Conservation (phyloP, 2,329 filamentous ascomycete species). For the Tolypocladium paradoxum region DNA sequence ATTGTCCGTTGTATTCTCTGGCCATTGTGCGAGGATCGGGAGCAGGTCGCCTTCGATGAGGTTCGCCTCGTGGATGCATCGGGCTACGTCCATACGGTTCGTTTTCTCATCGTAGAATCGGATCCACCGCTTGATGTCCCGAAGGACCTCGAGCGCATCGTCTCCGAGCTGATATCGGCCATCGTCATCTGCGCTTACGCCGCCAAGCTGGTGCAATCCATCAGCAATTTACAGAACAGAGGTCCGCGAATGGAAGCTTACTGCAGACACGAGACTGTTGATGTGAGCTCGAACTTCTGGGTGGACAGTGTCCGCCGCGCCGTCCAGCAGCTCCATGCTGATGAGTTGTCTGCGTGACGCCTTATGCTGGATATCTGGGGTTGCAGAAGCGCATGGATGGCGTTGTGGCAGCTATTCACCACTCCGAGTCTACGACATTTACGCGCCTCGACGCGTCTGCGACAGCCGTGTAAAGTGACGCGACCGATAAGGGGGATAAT, state of each 20-base stretch:
- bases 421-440: slow-evolving; percentile 1
- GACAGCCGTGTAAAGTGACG: neutral
- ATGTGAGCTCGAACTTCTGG: slow-evolving; percentile 89
- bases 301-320: slow-evolving; percentile 57
- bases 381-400: neutral
- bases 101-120: slow-evolving; percentile 88
- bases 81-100: slow-evolving; percentile 87
- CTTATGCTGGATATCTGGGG: neutral
- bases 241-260: slow-evolving; percentile 34
- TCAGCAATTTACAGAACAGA: slow-evolving; percentile 7
- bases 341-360: neutral
- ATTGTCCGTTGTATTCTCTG: slow-evolving; percentile 60
- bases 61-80: slow-evolving; percentile 86
- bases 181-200: slow-evolving; percentile 66
- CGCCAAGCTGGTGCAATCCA: slow-evolving; percentile 56
- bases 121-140: slow-evolving; percentile 91
- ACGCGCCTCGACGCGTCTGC: slow-evolving; percentile 14
- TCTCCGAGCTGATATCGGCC: slow-evolving; percentile 83
- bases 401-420: neutral
- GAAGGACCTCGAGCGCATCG: slow-evolving; percentile 81
- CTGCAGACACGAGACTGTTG: slow-evolving; percentile 86
- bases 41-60: slow-evolving; percentile 83
- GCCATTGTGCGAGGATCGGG: slow-evolving; percentile 78
- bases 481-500: slow-evolving; percentile 7
- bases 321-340: slow-evolving; percentile 44